Percentiles rank a stretch among this genome's conserved stretches.
These are phyloP conservation scores for Tanacetum coccineum DNA, from an alignment of 129 eudicot genomes.

Conservation along the genomic window DNA sequence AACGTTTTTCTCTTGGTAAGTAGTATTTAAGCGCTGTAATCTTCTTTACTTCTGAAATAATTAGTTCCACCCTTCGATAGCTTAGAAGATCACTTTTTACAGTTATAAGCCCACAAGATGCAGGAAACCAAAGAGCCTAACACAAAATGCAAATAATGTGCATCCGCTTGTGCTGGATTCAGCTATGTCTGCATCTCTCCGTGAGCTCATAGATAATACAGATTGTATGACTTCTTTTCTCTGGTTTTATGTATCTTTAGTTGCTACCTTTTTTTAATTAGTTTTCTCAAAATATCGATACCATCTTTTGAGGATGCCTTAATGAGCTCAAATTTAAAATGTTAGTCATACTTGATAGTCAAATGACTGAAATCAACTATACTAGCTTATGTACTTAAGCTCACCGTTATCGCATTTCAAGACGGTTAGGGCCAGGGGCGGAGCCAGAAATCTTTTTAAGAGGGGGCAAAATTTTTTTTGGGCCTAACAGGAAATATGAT, in stretches of 20 bases:
- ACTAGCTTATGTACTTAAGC: too few species aligned
- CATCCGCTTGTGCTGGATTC: conserved; percentile 61
- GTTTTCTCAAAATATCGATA: background rate
- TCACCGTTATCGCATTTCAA: too few species aligned
- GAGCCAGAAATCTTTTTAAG: too few species aligned
- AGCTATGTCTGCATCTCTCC: conserved; percentile 40
- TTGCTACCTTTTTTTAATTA: background rate
- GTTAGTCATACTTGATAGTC: too few species aligned
- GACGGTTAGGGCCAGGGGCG: too few species aligned
- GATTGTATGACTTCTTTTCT: conserved; percentile 44
- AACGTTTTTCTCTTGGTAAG: conserved; percentile 69
- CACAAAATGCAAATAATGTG: conserved; percentile 57
- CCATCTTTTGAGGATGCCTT: background rate
- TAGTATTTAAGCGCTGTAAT: background rate
- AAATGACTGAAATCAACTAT: too few species aligned
- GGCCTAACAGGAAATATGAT: too few species aligned
- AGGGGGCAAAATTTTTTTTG: too few species aligned
- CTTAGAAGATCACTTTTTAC: conserved; percentile 23
- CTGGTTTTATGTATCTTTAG: background rate
- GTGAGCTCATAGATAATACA: conserved; percentile 47
- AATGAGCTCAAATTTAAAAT: too few species aligned
- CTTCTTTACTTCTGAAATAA: conserved; percentile 6
- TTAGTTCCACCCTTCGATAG: background rate
- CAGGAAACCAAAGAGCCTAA: conserved; percentile 42
- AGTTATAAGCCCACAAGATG: conserved; percentile 57